These are phyloP conservation scores for Colletotrichum graminicola DNA, from an alignment of 2,329 filamentous ascomycete genomes.

Conservation along the genomic window DNA sequence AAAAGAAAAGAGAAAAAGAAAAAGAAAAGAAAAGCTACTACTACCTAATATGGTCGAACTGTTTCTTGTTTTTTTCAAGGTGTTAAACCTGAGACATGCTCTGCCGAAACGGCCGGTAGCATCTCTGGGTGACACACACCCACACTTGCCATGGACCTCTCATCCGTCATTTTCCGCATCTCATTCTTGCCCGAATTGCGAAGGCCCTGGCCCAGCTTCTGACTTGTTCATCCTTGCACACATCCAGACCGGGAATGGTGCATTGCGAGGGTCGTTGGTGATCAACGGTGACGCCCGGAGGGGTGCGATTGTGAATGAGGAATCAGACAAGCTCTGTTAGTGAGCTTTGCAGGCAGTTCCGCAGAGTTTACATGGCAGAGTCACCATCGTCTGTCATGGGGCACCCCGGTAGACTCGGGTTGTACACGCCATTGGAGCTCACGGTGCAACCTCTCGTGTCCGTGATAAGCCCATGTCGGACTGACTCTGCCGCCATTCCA, in stretches of 20 bases:
- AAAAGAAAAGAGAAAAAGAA: not conserved
- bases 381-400: slow-evolving; percentile 17
- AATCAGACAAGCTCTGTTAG: slow-evolving; percentile 16
- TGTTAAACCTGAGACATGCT: slow-evolving; percentile 35
- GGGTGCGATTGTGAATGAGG: slow-evolving; percentile 15
- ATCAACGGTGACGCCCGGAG: not conserved
- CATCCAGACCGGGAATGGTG: slow-evolving; percentile 15
- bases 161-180: slow-evolving; percentile 20
- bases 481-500: slow-evolving; percentile 23
- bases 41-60: slow-evolving; percentile 5
- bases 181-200: slow-evolving; percentile 18
- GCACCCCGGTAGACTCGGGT: not conserved
- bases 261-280: slow-evolving; percentile 8
- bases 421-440: not conserved
- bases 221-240: not conserved
- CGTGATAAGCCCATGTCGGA: not conserved
- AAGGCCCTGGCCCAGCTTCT: slow-evolving; percentile 8
- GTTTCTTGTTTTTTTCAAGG: slow-evolving; percentile 10
- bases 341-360: slow-evolving; percentile 16
- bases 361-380: slow-evolving; percentile 19
- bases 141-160: slow-evolving; percentile 19
- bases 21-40: slow-evolving; percentile 4
- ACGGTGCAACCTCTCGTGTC: not conserved
- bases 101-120: slow-evolving; percentile 32
- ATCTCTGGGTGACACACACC: slow-evolving; percentile 1